phyloP scores from a whole-genome alignment of 345 rosid species.

The Eucalyptus albens region DNA sequence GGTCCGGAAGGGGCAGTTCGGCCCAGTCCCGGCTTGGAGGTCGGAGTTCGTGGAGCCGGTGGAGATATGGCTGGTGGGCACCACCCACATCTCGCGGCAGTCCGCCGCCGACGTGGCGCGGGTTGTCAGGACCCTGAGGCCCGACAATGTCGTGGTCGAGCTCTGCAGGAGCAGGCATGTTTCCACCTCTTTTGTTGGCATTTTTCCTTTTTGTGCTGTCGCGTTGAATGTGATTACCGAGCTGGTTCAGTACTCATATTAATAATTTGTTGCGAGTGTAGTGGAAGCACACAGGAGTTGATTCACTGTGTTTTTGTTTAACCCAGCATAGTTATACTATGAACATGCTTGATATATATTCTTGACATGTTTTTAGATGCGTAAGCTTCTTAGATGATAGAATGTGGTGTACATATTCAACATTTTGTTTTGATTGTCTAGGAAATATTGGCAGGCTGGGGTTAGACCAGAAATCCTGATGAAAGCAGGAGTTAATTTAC shows the following conservation, averaged over 20 bases:
- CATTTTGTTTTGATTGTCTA: not conserved
- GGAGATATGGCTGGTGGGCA: constrained; percentile 68
- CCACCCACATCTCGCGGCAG: constrained; percentile 42
- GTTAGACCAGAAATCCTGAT: not conserved
- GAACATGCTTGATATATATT: not conserved
- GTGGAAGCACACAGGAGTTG: not conserved
- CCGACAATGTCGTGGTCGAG: constrained; percentile 85
- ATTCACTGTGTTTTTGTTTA: not conserved
- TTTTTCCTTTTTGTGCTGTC: not conserved
- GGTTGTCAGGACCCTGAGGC: constrained; percentile 44
- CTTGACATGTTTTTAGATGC: not conserved
- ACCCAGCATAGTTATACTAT: not conserved
- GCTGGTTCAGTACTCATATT: no score
- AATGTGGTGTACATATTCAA: not conserved
- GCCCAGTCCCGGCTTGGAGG: constrained; percentile 28
- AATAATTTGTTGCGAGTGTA: not conserved
- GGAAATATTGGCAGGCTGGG: no score
- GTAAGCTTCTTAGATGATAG: not conserved
- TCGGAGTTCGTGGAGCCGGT: constrained; percentile 59
- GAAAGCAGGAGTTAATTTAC: not conserved
- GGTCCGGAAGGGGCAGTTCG: not conserved
- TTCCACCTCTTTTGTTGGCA: not conserved
- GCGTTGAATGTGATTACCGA: not conserved
- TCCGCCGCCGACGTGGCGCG: constrained; percentile 59
- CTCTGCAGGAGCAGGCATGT: constrained; percentile 89